Evolutionary conservation across 2,329 filamentous ascomycete species (phyloP).

Genomic region (Metarhizium rileyi): DNA sequence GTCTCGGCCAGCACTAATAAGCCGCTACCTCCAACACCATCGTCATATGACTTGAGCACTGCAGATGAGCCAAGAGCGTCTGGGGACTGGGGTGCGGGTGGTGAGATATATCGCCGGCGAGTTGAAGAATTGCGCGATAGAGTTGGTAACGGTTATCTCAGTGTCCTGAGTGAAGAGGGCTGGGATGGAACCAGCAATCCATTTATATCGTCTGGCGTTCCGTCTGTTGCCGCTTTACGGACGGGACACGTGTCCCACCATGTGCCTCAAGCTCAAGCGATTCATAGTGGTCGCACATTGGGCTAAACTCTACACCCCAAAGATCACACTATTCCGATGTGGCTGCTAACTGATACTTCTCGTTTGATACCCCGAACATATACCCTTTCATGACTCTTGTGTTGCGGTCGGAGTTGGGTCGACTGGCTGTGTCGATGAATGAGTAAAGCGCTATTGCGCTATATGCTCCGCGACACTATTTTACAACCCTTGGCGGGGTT

Average conservation of each 20-base stretch:
- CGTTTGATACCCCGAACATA: conserved; percentile 1
- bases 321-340: not conserved
- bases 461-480: not conserved
- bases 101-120: conserved; percentile 77
- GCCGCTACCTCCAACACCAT: not conserved
- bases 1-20: not conserved
- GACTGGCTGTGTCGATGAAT: not conserved
- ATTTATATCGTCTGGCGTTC: conserved; percentile 13
- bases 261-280: conserved; percentile 31
- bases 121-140: conserved; percentile 79
- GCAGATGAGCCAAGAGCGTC: conserved; percentile 20
- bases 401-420: not conserved
- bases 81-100: conserved; percentile 55
- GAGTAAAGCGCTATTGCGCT: not conserved
- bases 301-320: conserved; percentile 23
- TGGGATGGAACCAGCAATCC: conserved; percentile 38
- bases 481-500: conserved; percentile 5
- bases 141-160: conserved; percentile 81
- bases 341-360: conserved; percentile 4
- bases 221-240: conserved; percentile 19
- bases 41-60: not conserved
- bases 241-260: conserved; percentile 22
- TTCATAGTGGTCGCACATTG: conserved; percentile 43
- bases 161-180: conserved; percentile 69
- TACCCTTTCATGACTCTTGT: not conserved